These are phyloP conservation scores for Polyplosphaeria fusca DNA, from an alignment of 495 filamentous ascomycete species.

Conservation along the genomic window DNA sequence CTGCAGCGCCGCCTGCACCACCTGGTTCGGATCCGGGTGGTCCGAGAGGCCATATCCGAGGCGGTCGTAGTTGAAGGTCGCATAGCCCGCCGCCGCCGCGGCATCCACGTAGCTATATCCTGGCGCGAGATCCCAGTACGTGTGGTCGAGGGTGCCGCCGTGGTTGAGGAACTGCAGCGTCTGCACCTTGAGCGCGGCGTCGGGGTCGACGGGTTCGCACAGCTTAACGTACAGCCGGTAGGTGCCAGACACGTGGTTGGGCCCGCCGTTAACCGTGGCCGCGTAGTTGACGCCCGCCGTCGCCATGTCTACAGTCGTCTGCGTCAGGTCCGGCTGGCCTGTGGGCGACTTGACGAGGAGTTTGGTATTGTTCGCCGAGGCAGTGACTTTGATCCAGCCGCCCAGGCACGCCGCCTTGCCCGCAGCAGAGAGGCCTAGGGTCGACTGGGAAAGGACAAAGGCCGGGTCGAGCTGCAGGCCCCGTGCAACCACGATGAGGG, in stretches of 20 bases:
- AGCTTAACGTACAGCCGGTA: constrained; percentile 35
- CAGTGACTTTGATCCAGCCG: not conserved
- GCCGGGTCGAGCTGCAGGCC: not conserved
- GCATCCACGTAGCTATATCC: constrained; percentile 42
- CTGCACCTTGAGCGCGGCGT: not conserved
- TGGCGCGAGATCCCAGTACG: constrained; percentile 40
- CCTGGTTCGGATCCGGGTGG: constrained; percentile 41
- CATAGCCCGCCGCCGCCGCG: constrained; percentile 39
- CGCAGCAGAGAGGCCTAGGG: constrained; percentile 1
- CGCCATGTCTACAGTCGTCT: not conserved
- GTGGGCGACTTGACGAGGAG: not conserved
- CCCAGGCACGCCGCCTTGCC: constrained; percentile 3
- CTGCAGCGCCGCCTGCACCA: constrained; percentile 42
- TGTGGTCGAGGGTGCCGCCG: constrained; percentile 33
- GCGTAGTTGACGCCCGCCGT: not conserved
- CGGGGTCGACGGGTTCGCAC: constrained; percentile 28
- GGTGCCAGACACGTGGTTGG: constrained; percentile 7
- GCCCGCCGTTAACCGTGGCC: not conserved
- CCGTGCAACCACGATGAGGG: not conserved
- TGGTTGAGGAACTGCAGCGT: constrained; percentile 39
- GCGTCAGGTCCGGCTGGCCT: constrained; percentile 2
- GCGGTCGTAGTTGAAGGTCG: constrained; percentile 47
- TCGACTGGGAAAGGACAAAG: not conserved
- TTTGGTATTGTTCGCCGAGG: not conserved
- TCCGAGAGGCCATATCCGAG: constrained; percentile 42